Base-by-base conservation (phyloP, 352 stramenopile genomes). In the Phytopythium chamaehyphon region DNA sequence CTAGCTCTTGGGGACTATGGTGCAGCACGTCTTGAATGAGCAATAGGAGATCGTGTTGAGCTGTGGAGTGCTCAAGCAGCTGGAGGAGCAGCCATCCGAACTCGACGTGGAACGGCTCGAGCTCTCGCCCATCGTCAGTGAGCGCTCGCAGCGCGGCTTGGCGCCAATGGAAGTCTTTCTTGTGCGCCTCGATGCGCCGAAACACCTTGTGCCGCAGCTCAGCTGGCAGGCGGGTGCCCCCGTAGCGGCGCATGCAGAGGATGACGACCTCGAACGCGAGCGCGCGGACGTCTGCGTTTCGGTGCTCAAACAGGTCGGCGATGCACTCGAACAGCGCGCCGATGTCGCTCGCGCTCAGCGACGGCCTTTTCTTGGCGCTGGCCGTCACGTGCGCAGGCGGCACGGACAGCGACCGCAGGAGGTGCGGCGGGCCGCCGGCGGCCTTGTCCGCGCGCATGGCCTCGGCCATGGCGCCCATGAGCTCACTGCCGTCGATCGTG, bases 1-100 rank as follows among this genome's bases (percentile, higher is more conserved):
- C 77, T 11, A 95, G 59, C 10, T 57, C 62, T 3, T 58, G 54
- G 6, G 81, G 70, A 43, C 76, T 88, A 18, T 80, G 72, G 19
- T 76, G 67, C 11, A 93, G 54, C 31, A 93, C 77, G 33, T 63
- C 80, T 56, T 93, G 83, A 49, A 95, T 87, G 19, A 95, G 57
- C 15, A 60, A 59, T 12, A 93, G 56, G 15, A 93, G 46, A 40
- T 95, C 85, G 12, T 73, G 68, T 51, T 92, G 83, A n/a, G 86
- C 78, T 19, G 93, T 81, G 3, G 83, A 93, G 38, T 88, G 75
- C 42, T 90, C 81, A 15, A 93, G 61, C 40, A 90, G 65, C 42
- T 78, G 73, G 40, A 95, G 57, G 11, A 95, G 37, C 5, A 93
- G 66, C 81, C 80, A 89, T 0, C 83, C 83, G 14, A 95, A 55